Evolutionary conservation across 2,329 filamentous ascomycete genomes (phyloP).

Genomic region (Diplocarpon mali): DNA sequence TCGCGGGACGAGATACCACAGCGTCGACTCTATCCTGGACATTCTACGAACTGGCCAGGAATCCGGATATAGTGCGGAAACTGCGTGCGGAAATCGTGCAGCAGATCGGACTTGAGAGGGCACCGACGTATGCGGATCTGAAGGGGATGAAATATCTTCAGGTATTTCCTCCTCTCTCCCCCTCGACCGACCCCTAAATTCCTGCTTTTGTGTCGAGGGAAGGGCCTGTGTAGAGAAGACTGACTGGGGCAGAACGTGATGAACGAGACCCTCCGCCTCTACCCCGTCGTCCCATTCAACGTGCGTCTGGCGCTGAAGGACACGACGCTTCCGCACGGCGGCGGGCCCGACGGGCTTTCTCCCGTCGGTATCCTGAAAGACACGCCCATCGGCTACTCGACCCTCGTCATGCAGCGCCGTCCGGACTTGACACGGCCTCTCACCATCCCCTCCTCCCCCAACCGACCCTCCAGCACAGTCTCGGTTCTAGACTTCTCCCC

Average conservation of each 20-base stretch:
- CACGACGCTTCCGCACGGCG: conserved; percentile 64
- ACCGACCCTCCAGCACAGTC: conserved; percentile 22
- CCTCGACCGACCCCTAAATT: neutral
- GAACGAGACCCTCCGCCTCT: conserved; percentile 67
- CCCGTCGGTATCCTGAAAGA: conserved; percentile 58
- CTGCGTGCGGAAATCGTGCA: conserved; percentile 63
- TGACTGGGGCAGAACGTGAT: conserved; percentile 44
- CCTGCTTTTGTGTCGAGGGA: neutral
- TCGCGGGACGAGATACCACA: conserved; percentile 83
- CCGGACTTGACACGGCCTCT: conserved; percentile 46
- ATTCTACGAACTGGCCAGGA: conserved; percentile 68
- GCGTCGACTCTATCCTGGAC: conserved; percentile 71
- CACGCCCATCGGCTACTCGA: conserved; percentile 53
- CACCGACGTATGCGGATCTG: conserved; percentile 66
- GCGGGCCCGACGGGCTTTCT: conserved; percentile 48
- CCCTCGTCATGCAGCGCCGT: conserved; percentile 64
- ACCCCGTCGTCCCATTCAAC: conserved; percentile 72
- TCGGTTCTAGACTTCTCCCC: conserved; percentile 45
- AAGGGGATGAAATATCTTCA: conserved; percentile 79
- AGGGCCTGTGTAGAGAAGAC: neutral
- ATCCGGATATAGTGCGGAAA: conserved; percentile 55
- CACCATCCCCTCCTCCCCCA: conserved; percentile 37
- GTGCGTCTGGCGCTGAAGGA: conserved; percentile 60
- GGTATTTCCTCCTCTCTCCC: conserved; percentile 12
- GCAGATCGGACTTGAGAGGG: conserved; percentile 49